Evolutionary conservation across 1,284 basidiomycete species (phyloP).

Genomic region (Prillingera fragicola): DNA sequence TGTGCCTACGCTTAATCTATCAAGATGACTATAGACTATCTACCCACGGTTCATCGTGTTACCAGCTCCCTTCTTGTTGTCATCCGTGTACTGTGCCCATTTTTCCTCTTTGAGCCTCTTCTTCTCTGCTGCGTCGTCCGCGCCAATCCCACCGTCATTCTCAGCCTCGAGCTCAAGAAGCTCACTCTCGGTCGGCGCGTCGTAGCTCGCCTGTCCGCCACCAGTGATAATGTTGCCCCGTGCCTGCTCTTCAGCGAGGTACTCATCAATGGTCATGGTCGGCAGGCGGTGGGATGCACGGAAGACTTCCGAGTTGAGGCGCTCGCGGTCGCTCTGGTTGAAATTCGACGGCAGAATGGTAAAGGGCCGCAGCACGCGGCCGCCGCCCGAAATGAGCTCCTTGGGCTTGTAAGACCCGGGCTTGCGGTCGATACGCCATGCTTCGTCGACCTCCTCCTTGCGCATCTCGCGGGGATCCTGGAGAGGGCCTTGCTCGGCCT

Average conservation of each 20-base stretch:
- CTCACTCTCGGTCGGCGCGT: constrained; percentile 65
- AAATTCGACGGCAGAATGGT: constrained; percentile 73
- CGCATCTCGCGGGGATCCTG: constrained; percentile 40
- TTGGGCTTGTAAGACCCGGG: constrained; percentile 41
- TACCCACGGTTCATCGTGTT: constrained; percentile 95
- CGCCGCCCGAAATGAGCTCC: constrained; percentile 65
- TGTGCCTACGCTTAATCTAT: too few species aligned
- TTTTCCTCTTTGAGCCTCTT: constrained; percentile 75
- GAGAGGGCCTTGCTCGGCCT: constrained; percentile 43
- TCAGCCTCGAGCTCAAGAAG: constrained; percentile 72
- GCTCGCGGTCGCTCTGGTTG: constrained; percentile 57
- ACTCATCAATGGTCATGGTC: constrained; percentile 95
- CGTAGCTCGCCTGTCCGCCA: constrained; percentile 68
- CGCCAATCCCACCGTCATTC: constrained; percentile 69
- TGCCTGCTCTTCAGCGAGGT: constrained; percentile 75
- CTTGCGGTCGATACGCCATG: constrained; percentile 68
- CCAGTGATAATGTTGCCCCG: constrained; percentile 81
- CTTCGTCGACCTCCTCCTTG: constrained; percentile 49
- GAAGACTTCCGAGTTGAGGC: constrained; percentile 76
- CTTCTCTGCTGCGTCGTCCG: constrained; percentile 66
- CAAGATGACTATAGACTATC: too few species aligned
- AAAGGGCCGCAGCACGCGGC: constrained; percentile 79
- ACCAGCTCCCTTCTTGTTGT: constrained; percentile 73
- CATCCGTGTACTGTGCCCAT: constrained; percentile 79
- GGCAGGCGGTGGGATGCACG: constrained; percentile 78